phyloP scores from a whole-genome alignment of 2,329 filamentous ascomycete genomes.

The Lachnellula willkommii region DNA sequence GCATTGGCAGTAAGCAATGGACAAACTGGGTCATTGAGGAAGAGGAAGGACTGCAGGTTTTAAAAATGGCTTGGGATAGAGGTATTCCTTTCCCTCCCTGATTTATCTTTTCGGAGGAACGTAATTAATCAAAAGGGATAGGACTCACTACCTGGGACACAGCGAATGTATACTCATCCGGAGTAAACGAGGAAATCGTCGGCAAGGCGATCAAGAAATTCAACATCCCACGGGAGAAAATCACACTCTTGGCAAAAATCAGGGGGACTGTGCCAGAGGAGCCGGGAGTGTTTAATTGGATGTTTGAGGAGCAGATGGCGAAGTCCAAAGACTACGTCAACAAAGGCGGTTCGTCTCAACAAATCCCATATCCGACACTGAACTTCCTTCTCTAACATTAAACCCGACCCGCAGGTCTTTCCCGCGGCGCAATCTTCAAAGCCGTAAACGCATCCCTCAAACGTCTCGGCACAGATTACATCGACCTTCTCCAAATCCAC shows the following conservation, averaged over 20 bases:
- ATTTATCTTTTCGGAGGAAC: neutral
- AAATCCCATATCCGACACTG: conserved; percentile 11
- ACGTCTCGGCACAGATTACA: conserved; percentile 49
- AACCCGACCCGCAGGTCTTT: conserved; percentile 41
- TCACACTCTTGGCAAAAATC: conserved; percentile 53
- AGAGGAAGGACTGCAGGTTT: conserved; percentile 37
- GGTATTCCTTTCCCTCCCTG: neutral
- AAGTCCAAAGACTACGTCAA: conserved; percentile 46
- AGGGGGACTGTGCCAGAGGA: conserved; percentile 44
- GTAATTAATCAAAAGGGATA: neutral
- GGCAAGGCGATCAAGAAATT: conserved; percentile 55
- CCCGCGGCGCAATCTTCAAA: conserved; percentile 59
- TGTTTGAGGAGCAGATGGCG: conserved; percentile 35
- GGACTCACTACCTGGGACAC: conserved; percentile 56
- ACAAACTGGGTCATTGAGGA: conserved; percentile 51
- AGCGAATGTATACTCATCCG: conserved; percentile 52
- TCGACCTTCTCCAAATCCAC: conserved; percentile 57
- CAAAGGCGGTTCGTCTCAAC: conserved; percentile 11
- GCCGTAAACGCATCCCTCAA: conserved; percentile 56
- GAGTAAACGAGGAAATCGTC: conserved; percentile 46
- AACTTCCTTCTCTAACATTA: neutral
- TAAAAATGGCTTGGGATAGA: conserved; percentile 14
- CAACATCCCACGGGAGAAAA: conserved; percentile 48
- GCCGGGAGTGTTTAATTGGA: conserved; percentile 15
- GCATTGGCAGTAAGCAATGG: conserved; percentile 48